Conservation (phyloP, 2,329 filamentous ascomycete species). For the Fusarium hostae region DNA sequence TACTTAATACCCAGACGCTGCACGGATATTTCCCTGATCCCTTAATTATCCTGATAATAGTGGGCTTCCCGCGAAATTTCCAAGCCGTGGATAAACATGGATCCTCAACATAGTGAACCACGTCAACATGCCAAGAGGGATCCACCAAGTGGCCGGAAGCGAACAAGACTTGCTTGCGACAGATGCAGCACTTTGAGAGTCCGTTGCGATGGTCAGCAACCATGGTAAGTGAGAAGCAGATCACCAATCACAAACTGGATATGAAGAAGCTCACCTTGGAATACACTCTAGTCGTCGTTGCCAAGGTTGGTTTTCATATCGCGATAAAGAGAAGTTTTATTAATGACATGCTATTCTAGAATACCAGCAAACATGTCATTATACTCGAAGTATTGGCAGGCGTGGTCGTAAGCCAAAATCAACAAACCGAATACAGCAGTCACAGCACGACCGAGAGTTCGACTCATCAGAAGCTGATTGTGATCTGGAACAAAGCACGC, state of each 20-base stretch:
- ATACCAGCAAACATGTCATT: not conserved
- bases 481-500: not conserved
- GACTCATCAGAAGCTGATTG: not conserved
- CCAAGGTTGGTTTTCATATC: not conserved
- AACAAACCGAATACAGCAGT: not conserved
- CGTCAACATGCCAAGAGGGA: not conserved
- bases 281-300: not conserved
- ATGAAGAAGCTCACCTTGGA: accelerated
- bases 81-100: not conserved
- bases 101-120: not conserved
- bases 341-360: too few relatives aligned
- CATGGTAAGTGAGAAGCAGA: not conserved
- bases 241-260: too few relatives aligned
- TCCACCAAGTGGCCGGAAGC: not conserved
- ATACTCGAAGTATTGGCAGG: not conserved
- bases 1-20: not conserved
- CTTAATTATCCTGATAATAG: not conserved
- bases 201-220: not conserved
- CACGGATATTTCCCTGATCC: not conserved
- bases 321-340: not conserved
- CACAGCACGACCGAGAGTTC: not conserved
- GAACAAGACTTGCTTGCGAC: not conserved
- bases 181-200: slow-evolving; percentile 1
- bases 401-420: not conserved
- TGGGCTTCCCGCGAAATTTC: not conserved